A percentile compares a stretch with the other conserved stretches of the same genome.
These are phyloP conservation scores for Colletotrichum navitas DNA, from an alignment of 2,329 filamentous ascomycete genomes.

Conservation along the genomic window DNA sequence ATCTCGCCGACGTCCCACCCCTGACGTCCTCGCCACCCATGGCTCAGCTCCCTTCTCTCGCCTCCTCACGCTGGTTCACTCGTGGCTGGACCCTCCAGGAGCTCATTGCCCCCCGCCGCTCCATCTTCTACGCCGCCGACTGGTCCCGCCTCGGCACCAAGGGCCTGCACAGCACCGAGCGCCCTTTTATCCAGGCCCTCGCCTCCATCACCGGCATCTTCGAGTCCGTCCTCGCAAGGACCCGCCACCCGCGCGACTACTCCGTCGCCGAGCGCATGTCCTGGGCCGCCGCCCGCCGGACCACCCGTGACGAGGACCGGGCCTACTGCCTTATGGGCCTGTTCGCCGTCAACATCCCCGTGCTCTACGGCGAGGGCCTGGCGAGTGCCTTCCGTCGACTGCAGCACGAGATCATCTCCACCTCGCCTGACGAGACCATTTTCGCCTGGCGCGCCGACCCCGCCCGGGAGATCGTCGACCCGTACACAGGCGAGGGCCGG, in stretches of 20 bases:
- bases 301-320: constrained; percentile 45
- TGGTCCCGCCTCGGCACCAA: constrained; percentile 44
- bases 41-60: constrained; percentile 19
- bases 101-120: constrained; percentile 44
- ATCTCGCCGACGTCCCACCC: constrained; percentile 37
- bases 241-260: constrained; percentile 39
- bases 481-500: constrained; percentile 24
- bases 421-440: constrained; percentile 37
- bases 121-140: constrained; percentile 46
- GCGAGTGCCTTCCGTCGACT: constrained; percentile 45
- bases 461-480: constrained; percentile 2
- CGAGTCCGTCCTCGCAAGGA: constrained; percentile 30
- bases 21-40: constrained; percentile 16
- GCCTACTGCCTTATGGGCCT: constrained; percentile 49
- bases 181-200: constrained; percentile 26
- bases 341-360: constrained; percentile 48
- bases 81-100: constrained; percentile 43
- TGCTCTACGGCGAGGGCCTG: constrained; percentile 48
- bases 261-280: constrained; percentile 49
- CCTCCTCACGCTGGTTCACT: constrained; percentile 36
- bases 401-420: constrained; percentile 39
- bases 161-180: constrained; percentile 22
- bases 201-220: constrained; percentile 33
- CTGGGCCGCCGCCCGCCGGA: constrained; percentile 47
- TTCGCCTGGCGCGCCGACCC: constrained; percentile 37